Evolutionary conservation across 2,329 filamentous ascomycete genomes (phyloP).

Genomic region (Pseudopyricularia cyperi): DNA sequence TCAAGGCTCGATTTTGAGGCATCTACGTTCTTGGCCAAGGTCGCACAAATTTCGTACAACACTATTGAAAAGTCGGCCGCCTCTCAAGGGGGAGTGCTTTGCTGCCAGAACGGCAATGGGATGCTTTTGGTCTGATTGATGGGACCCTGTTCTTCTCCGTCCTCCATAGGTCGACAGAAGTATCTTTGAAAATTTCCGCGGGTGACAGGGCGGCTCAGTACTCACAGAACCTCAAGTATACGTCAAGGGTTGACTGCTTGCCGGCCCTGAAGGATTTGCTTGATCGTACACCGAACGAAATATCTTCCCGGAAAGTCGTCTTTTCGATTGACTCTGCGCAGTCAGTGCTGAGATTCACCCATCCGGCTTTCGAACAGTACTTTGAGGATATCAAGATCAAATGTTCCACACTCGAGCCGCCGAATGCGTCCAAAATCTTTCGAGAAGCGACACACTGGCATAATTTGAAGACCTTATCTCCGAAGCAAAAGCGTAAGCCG

Average conservation of each 20-base stretch:
- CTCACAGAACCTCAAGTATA: neutral
- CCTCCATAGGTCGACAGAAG: too few relatives aligned
- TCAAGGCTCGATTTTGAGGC: neutral
- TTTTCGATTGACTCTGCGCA: too few relatives aligned
- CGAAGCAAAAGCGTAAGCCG: slow-evolving; percentile 24
- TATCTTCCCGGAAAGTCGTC: too few relatives aligned
- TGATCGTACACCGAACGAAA: neutral
- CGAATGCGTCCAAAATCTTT: slow-evolving; percentile 23
- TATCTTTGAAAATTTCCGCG: too few relatives aligned
- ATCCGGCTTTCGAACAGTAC: slow-evolving; percentile 30
- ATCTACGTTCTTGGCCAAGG: neutral
- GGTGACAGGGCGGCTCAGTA: too few relatives aligned
- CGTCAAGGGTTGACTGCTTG: too few relatives aligned
- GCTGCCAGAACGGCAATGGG: slow-evolving; percentile 7
- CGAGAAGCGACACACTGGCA: slow-evolving; percentile 48
- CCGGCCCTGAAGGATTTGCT: neutral
- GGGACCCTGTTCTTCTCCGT: slow-evolving; percentile 8
- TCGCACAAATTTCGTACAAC: neutral
- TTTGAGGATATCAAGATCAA: slow-evolving; percentile 26
- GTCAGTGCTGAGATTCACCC: slow-evolving; percentile 30
- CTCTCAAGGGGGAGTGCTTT: neutral
- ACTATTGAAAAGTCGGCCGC: slow-evolving; percentile 1
- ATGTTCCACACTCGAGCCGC: slow-evolving; percentile 11
- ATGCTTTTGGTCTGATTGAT: slow-evolving; percentile 13
- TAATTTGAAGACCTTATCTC: slow-evolving; percentile 37